Evolutionary conservation across 2,329 filamentous ascomycete genomes (phyloP).

Genomic region (Sphaerostilbella broomeana): DNA sequence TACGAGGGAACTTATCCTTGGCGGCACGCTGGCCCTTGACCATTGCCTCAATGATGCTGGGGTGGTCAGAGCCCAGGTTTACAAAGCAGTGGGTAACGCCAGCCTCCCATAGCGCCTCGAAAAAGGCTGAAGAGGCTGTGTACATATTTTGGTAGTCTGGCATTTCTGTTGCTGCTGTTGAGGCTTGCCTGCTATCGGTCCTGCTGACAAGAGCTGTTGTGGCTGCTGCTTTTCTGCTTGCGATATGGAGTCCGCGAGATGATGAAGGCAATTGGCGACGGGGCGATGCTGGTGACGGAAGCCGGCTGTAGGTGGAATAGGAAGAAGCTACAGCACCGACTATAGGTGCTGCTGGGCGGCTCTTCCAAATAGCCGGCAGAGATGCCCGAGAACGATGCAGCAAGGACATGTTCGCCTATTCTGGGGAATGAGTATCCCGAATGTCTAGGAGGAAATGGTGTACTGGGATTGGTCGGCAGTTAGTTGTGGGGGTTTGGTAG

Average conservation of each 20-base stretch:
- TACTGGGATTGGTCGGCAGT: constrained; percentile 1
- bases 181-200: constrained; percentile 9
- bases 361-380: constrained; percentile 19
- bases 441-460: constrained; percentile 1
- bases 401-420: constrained; percentile 18
- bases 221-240: constrained; percentile 1
- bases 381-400: constrained; percentile 22
- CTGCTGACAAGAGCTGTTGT: constrained; percentile 6
- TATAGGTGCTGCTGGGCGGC: constrained; percentile 14
- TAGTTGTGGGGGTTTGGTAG: neutral
- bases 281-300: constrained; percentile 1
- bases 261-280: neutral
- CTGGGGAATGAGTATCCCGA: constrained; percentile 1
- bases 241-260: neutral
- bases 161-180: constrained; percentile 13
- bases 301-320: constrained; percentile 3
- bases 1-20: constrained; percentile 57
- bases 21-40: constrained; percentile 66
- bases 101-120: constrained; percentile 71
- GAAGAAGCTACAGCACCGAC: constrained; percentile 9
- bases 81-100: constrained; percentile 55
- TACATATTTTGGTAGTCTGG: constrained; percentile 42
- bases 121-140: constrained; percentile 75
- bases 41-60: constrained; percentile 73
- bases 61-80: constrained; percentile 66